Evolutionary conservation across 75 land plant genomes (phyloP), one percentile per base, ranked within the genome.

Genomic region (Adiantum capillusveneris): DNA sequence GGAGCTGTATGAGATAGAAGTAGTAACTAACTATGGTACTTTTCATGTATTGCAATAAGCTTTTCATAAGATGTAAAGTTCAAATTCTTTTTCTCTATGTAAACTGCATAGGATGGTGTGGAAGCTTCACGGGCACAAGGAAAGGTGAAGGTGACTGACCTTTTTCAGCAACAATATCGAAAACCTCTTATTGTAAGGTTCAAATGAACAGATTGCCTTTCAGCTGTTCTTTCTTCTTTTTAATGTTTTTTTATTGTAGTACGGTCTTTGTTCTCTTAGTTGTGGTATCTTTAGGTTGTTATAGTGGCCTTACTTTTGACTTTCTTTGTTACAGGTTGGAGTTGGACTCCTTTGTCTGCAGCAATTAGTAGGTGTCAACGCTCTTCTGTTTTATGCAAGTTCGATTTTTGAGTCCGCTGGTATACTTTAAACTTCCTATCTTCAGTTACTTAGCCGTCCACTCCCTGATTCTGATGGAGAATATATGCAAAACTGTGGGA

Each of bases 1-100:
- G 53, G 98, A 94, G 77, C 73, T 86, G 25, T 71, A 80, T 71
- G 87, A 94, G 54, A 86, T 94, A 64, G 83, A 89, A 95, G 98
- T 90, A 20, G 17, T 46, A n/a, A 17, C 2, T 46, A n/a, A 46
- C 3, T 1, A 17, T 46, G 21, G 2, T 14, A 46, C 12, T 46
- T 46, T n/a, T n/a, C 14, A 46, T 6, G 5, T 14, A 46, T 46
- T 20, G 3, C 49, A 5, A 6, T n/a, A 7, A n/a, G n/a, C 49
- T 46, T 20, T n/a, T 17, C 14, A 46, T 46, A 17, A 46, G n/a
- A 2, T n/a, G 5, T 2, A n/a, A 46, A 20, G 12, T 14, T 46
- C n/a, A n/a, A 14, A 1, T 3, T 14, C 19, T 20, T 24, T 25
- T n/a, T 41, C n/a, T 45, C 6, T 46, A 12, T 59, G 54, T 26